A percentile compares a stretch with the other conserved stretches of the same genome.
Evolutionary conservation across 331 rosid genomes (phyloP).

Genomic region (Phaseolus coccineus): DNA sequence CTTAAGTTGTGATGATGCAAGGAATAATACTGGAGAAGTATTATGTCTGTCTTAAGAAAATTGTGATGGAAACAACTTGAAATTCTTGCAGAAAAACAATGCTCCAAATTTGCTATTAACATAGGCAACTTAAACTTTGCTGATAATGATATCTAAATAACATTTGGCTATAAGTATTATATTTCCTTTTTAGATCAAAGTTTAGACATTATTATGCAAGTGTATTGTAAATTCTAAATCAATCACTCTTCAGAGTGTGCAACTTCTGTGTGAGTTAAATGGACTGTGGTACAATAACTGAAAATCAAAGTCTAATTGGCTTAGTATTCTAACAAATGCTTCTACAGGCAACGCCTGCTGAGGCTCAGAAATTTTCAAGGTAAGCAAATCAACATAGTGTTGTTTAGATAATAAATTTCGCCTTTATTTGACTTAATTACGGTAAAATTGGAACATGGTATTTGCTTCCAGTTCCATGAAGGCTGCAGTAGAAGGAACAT

Average conservation of each 20-base stretch:
- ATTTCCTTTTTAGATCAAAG: background rate
- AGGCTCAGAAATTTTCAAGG: conserved; percentile 61
- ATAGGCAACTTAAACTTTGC: background rate
- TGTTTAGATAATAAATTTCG: conserved; percentile 10
- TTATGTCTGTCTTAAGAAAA: background rate
- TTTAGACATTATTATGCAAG: background rate
- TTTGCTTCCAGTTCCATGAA: conserved; percentile 58
- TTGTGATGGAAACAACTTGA: background rate
- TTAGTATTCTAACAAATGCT: conserved; percentile 43
- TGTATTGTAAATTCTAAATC: background rate
- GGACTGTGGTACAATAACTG: background rate
- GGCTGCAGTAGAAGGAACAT: conserved; percentile 53
- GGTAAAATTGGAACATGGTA: conserved; percentile 23
- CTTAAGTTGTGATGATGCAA: background rate
- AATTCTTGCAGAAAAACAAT: background rate
- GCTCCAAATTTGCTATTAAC: background rate
- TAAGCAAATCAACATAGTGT: conserved; percentile 45
- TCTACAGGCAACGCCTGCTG: conserved; percentile 58
- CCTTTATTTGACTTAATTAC: conserved; percentile 5
- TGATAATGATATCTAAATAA: background rate
- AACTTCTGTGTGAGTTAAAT: conserved; percentile 25
- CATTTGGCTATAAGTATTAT: background rate
- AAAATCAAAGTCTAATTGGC: conserved; percentile 24
- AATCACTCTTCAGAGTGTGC: background rate
- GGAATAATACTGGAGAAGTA: background rate